A percentile compares a stretch with the other conserved stretches of the same genome.
Evolutionary conservation across 176 grass and related monocot genomes (phyloP).

Genomic region (Poa pratensis): DNA sequence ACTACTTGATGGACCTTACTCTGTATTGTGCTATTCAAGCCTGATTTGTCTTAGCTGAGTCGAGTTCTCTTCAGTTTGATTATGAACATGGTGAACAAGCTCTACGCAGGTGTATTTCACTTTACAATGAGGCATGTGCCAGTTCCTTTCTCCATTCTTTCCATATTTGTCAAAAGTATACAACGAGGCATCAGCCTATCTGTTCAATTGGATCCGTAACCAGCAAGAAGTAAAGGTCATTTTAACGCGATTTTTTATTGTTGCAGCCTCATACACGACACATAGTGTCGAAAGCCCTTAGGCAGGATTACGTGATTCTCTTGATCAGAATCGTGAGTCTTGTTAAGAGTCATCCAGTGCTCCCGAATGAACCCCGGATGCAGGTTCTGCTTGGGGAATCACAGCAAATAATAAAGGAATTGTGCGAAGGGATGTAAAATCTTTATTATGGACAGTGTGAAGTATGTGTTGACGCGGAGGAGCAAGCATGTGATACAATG

Average conservation of each 20-base stretch:
- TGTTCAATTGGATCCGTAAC: background rate
- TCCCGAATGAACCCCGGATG: background rate
- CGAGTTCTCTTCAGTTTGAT: conserved; percentile 42
- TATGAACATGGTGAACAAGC: conserved; percentile 60
- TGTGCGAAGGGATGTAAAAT: conserved; percentile 11
- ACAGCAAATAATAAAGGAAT: conserved; percentile 15
- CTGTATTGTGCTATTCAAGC: background rate
- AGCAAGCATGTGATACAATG: background rate
- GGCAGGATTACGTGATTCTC: background rate
- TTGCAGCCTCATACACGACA: conserved; percentile 14
- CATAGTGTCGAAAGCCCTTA: conserved; percentile 13
- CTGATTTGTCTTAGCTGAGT: conserved; percentile 4
- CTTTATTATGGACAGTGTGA: background rate
- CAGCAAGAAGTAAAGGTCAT: background rate
- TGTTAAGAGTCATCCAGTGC: background rate
- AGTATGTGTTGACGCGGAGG: background rate
- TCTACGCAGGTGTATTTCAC: conserved; percentile 68
- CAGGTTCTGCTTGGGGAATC: conserved; percentile 5
- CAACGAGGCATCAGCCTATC: background rate
- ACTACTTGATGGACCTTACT: background rate
- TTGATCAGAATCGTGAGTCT: background rate
- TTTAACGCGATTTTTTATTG: background rate
- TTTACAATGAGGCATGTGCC: conserved; percentile 68
- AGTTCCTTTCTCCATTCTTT: background rate
- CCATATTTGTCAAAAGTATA: background rate